A percentile compares a stretch with the other conserved stretches of the same genome.
Evolutionary conservation across 768 basidiomycete genomes (phyloP).

Genomic region (Psilocybe subaeruginosa): DNA sequence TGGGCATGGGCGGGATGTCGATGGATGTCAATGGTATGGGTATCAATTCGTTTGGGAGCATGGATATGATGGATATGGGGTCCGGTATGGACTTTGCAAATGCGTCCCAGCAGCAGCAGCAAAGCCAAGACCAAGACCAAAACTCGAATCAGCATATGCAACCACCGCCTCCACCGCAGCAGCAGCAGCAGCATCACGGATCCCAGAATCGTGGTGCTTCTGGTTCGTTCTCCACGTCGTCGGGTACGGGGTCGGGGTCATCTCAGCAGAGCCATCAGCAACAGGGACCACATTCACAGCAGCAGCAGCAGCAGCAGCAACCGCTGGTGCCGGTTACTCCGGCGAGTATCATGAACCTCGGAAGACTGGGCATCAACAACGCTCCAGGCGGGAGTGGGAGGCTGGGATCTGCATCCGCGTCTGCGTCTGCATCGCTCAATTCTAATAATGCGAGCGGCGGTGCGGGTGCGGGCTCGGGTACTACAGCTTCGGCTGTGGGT

Average conservation of each 20-base stretch:
- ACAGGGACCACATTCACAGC: neutral
- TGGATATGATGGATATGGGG: slow-evolving; percentile 21
- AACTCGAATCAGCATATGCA: slow-evolving; percentile 1
- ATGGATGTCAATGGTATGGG: slow-evolving; percentile 10
- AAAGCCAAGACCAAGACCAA: slow-evolving; percentile 10
- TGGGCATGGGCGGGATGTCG: slow-evolving; percentile 15
- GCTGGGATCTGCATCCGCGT: slow-evolving; percentile 12
- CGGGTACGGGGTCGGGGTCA: neutral
- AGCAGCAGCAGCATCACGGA: neutral
- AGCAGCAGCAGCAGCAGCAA: slow-evolving; percentile 19
- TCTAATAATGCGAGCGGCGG: neutral
- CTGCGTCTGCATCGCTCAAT: neutral
- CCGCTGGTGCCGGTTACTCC: slow-evolving; percentile 83
- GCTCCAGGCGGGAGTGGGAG: slow-evolving; percentile 10
- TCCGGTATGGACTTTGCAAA: slow-evolving; percentile 16
- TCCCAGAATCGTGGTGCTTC: too few relatives aligned
- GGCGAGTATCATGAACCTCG: slow-evolving; percentile 90
- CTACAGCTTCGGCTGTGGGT: neutral
- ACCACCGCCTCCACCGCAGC: neutral
- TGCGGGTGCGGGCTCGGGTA: neutral
- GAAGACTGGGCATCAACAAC: slow-evolving; percentile 53
- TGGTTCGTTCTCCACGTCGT: neutral
- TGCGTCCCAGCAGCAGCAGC: slow-evolving; percentile 10
- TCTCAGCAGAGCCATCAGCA: slow-evolving; percentile 11
- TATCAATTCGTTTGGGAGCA: slow-evolving; percentile 16